phyloP scores from a whole-genome alignment of 495 filamentous ascomycete genomes.

The Acidiella bohemica region DNA sequence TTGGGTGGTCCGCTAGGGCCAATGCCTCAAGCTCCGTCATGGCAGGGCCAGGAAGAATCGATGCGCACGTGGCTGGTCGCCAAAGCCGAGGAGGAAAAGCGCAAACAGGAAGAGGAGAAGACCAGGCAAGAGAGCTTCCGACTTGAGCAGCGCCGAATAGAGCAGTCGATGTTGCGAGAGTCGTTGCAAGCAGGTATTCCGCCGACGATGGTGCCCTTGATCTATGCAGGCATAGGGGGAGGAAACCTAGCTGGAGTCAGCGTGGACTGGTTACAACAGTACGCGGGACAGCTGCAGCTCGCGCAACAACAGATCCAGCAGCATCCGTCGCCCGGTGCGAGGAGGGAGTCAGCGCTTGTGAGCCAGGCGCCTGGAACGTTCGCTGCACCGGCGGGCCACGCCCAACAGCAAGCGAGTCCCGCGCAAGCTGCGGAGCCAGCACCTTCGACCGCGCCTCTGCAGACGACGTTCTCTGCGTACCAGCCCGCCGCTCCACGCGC shows the following conservation, averaged over 20 bases:
- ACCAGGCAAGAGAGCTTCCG: constrained; percentile 65
- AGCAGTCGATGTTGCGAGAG: constrained; percentile 71
- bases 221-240: constrained; percentile 72
- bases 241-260: constrained; percentile 46
- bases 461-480: constrained; percentile 18
- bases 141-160: constrained; percentile 70
- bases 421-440: constrained; percentile 11
- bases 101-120: constrained; percentile 77
- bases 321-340: constrained; percentile 27
- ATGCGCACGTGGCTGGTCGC: constrained; percentile 72
- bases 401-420: constrained; percentile 15
- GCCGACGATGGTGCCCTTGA: constrained; percentile 71
- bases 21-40: constrained; percentile 57
- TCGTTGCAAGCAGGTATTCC: constrained; percentile 71
- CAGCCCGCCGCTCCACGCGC: constrained; percentile 2
- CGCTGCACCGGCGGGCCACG: constrained; percentile 19
- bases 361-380: constrained; percentile 19
- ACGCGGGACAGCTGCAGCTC: constrained; percentile 34
- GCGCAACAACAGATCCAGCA: constrained; percentile 37
- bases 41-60: constrained; percentile 62
- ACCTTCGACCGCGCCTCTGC: constrained; percentile 1
- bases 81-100: constrained; percentile 72
- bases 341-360: constrained; percentile 35
- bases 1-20: constrained; percentile 24
- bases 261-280: constrained; percentile 65